Evolutionary conservation across 495 filamentous ascomycete genomes (phyloP), one percentile per base, ranked within the genome.

Genomic region (Trichoderma gamsii): DNA sequence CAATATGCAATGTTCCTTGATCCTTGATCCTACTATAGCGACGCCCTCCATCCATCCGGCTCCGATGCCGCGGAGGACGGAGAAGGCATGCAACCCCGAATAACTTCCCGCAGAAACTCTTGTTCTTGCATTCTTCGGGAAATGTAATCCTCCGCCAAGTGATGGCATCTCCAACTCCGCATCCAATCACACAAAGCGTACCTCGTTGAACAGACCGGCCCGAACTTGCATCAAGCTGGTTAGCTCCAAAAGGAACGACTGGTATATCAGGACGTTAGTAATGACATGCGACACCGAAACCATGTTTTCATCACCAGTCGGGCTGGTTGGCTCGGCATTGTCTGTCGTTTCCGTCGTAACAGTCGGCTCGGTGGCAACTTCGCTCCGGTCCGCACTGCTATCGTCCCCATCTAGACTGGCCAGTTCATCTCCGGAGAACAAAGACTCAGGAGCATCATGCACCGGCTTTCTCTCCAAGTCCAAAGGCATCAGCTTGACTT

Each of bases 181-280:
- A 13, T 46, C 44, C 0, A 49, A 49, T 61, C 25, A 88, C 43
- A 76, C 81, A 80, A 89, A 92, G 67, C 84, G 87, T 12, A 96
- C 90, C 77, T 99, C 95, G 51, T 87, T 88, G 79, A 97, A 97
- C 49, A 98, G 72, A 64, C 88, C 90, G 3, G 92, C 91, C 66
- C 95, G 82, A 13, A 93, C 89, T 73, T 98, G 92, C 66, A 96
- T 84, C 72, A 97, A 77, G 11, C 93, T 94, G 3, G 92, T 89
- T 44, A 98, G 75, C 78, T 99, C 95, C 56, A 98, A 80, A 7
- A 97, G 77, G 75, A 99, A 99, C 70, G 96, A 91, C 75, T 91
- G 89, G 70, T 90, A 78, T 66, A 92, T 81, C 61, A 90, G 84
- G 25, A 86, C 83, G 72, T 92, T 92, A 7, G 95, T 97, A 66